A percentile compares a stretch with the other conserved stretches of the same genome.
Evolutionary conservation across 2,329 filamentous ascomycete genomes (phyloP).

Genomic region (Fonsecaea pugnacius): DNA sequence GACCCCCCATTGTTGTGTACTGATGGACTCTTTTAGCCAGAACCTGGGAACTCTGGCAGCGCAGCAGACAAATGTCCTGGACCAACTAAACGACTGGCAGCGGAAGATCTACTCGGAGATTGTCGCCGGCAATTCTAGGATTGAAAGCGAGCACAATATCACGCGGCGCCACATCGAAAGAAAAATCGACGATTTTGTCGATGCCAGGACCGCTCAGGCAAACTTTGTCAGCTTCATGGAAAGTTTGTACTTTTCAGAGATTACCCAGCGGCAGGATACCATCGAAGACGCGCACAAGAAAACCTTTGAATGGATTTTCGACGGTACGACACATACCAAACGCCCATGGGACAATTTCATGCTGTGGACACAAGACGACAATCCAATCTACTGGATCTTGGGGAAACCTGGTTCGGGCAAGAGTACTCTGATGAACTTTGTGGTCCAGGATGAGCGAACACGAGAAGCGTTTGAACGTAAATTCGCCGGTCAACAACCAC

Average conservation of each 20-base stretch:
- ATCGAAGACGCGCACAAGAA: slow-evolving; percentile 6
- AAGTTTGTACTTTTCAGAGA: slow-evolving; percentile 9
- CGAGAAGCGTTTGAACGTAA: neutral
- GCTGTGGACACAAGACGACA: neutral
- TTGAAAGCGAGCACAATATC: slow-evolving; percentile 1
- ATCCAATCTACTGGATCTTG: slow-evolving; percentile 2
- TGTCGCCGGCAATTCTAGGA: neutral
- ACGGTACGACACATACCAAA: neutral
- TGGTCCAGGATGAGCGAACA: slow-evolving; percentile 6
- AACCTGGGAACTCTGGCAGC: slow-evolving; percentile 7
- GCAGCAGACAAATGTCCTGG: slow-evolving; percentile 10
- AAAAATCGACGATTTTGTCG: slow-evolving; percentile 1
- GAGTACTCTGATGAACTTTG: slow-evolving; percentile 19
- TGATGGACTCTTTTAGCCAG: neutral
- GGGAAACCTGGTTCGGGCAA: slow-evolving; percentile 14
- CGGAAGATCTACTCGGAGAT: neutral
- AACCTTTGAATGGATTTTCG: slow-evolving; percentile 17
- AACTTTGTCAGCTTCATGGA: slow-evolving; percentile 1
- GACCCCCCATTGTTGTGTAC: neutral
- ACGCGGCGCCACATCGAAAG: slow-evolving; percentile 3
- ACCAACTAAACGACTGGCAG: neutral
- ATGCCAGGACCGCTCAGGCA: neutral
- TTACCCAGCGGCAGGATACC: slow-evolving; percentile 6
- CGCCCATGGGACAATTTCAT: slow-evolving; percentile 11
- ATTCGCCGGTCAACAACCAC: neutral